Evolutionary conservation across 768 basidiomycete species (phyloP), one percentile per base, ranked within the genome.

Genomic region (Leccinellum luteum): DNA sequence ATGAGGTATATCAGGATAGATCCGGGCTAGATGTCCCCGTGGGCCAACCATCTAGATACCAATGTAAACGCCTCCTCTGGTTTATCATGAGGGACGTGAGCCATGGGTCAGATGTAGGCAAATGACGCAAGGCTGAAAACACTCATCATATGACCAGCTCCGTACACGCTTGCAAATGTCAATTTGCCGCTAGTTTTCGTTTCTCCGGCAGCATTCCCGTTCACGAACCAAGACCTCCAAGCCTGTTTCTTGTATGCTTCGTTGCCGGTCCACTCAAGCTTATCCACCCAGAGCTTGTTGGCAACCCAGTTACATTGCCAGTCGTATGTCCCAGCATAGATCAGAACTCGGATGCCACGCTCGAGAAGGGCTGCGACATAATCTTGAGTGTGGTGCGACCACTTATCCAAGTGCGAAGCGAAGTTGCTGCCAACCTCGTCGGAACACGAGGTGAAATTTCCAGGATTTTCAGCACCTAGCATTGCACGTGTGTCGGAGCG

Each of bases 121-220:
- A 52, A 60, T 51, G 35, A 60, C 58, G 62, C 45, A 41, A 3
- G 19, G 19, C 43, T 30, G 31, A 54, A 57, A 51, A 21, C 34
- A 68, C 76, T 64, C 41, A 86, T 86, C 86, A 87, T 87, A 74
- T 91, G 89, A n/a, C 89, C 89, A 28, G 87, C 90, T 5, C 79
- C 86, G 47, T 78, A 71, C 35, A 89, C 72, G 0, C 83, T 87
- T 15, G 80, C 82, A 66, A 85, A 89, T 35, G 85, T 88, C 55
- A 92, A 71, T 19, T 80, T 79, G 7, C 78, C 80, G 34, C 76
- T 77, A 30, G 72, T 76, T 70, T 85, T 83, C 45, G 80, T 83
- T 66, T 76, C 75, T 5, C 88, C 88, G 0, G 80, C 88, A 44
- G 70, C 69, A 54, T 76, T 62, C 12, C 81, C 83, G 58, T 81